These are phyloP conservation scores for Teunomyces tritomae DNA, from an alignment of 805 yeast species.

Conservation along the genomic window DNA sequence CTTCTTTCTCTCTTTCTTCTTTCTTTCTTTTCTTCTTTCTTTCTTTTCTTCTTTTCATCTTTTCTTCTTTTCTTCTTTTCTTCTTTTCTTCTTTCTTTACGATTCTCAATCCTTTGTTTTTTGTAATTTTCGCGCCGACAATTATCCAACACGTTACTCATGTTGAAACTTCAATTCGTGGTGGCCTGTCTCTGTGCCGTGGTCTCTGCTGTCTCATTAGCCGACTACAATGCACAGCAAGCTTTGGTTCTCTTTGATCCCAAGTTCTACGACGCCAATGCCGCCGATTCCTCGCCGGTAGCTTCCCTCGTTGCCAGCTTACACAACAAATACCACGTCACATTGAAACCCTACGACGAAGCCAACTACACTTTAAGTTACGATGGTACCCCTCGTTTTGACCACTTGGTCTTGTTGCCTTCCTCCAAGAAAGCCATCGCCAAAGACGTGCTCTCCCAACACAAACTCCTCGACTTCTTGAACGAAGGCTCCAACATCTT, in stretches of 20 bases:
- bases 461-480: constrained; percentile 55
- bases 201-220: constrained; percentile 4
- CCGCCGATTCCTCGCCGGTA: constrained; percentile 15
- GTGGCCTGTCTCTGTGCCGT: constrained; percentile 2
- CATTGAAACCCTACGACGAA: constrained; percentile 21
- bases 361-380: constrained; percentile 18
- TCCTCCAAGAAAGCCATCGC: constrained; percentile 32
- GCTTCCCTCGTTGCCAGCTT: constrained; percentile 23
- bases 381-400: constrained; percentile 22
- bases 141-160: not conserved
- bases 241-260: constrained; percentile 38
- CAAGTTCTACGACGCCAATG: constrained; percentile 15
- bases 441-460: constrained; percentile 28
- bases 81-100: not conserved
- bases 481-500: constrained; percentile 74
- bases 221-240: constrained; percentile 6
- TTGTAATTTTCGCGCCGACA: not conserved
- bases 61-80: not conserved
- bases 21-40: not conserved
- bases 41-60: too few relatives aligned
- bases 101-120: not conserved
- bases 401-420: constrained; percentile 36
- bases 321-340: constrained; percentile 14
- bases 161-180: not conserved
- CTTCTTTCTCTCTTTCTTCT: not conserved